Percentiles rank a stretch among this genome's conserved stretches.
Conservation (phyloP, 2,329 filamentous ascomycete species). For the Diaporthe sp. region DNA sequence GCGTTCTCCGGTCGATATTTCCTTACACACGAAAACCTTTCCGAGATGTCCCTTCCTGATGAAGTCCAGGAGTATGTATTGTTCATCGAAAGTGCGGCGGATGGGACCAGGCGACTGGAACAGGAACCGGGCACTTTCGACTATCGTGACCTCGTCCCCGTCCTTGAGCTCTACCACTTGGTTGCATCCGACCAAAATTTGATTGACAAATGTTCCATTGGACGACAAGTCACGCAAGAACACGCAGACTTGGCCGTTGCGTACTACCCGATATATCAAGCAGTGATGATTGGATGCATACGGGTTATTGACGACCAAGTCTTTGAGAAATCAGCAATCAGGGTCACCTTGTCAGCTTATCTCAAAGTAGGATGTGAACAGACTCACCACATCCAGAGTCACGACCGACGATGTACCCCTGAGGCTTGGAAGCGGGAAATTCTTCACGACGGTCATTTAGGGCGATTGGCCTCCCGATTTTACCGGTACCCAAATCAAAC, state of each 20-base stretch:
- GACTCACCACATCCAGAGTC: not conserved
- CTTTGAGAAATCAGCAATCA: conserved; percentile 51
- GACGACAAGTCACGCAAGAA: conserved; percentile 93
- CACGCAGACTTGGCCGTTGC: conserved; percentile 66
- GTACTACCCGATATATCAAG: conserved; percentile 52
- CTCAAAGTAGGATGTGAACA: too few relatives aligned
- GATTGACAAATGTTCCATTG: conserved; percentile 96
- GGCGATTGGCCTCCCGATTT: too few relatives aligned
- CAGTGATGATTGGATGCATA: conserved; percentile 92
- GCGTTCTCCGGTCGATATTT: conserved; percentile 83
- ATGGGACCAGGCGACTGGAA: conserved; percentile 49
- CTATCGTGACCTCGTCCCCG: conserved; percentile 88
- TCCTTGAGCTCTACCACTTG: conserved; percentile 89
- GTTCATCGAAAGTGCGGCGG: conserved; percentile 82
- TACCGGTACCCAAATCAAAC: too few relatives aligned
- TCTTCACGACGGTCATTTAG: not conserved
- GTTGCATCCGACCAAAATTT: conserved; percentile 91
- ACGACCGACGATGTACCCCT: not conserved
- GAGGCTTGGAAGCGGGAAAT: not conserved
- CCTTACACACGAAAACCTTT: conserved; percentile 93
- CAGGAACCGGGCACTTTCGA: conserved; percentile 82
- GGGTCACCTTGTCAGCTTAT: too few relatives aligned
- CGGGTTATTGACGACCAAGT: conserved; percentile 80
- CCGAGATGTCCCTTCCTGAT: conserved; percentile 86
- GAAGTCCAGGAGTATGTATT: conserved; percentile 82